Conservation (phyloP, 2,329 filamentous ascomycete species). For the Curvularia eragrostidis region DNA sequence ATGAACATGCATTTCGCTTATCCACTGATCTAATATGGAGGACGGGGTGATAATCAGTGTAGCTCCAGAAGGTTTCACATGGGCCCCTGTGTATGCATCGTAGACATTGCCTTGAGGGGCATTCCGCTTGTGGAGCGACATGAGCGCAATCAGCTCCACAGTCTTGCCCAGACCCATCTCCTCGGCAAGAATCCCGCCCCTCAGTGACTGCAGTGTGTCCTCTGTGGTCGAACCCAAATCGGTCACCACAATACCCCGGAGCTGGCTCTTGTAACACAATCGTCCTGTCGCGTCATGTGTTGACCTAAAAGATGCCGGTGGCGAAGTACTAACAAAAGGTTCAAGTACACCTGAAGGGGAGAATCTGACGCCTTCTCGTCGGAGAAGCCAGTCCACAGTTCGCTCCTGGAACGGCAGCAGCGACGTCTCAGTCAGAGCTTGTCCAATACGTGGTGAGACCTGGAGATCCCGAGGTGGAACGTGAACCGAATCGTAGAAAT, state of each 20-base stretch:
- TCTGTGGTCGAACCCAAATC: slow-evolving; percentile 56
- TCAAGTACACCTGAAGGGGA: slow-evolving; percentile 24
- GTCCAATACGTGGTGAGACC: slow-evolving; percentile 41
- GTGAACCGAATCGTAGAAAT: slow-evolving; percentile 75
- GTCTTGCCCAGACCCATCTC: slow-evolving; percentile 88
- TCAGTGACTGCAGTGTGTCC: slow-evolving; percentile 49
- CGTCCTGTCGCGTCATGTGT: slow-evolving; percentile 57
- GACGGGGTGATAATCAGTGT: slow-evolving; percentile 69
- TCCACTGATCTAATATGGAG: slow-evolving; percentile 69
- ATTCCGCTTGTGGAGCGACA: slow-evolving; percentile 66
- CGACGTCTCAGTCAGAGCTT: slow-evolving; percentile 46
- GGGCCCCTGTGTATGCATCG: slow-evolving; percentile 53
- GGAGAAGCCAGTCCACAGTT: slow-evolving; percentile 73
- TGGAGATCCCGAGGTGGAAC: slow-evolving; percentile 59
- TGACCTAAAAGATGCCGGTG: slow-evolving; percentile 56
- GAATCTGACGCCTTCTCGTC: slow-evolving; percentile 67
- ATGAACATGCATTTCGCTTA: slow-evolving; percentile 64
- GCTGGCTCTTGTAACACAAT: slow-evolving; percentile 64
- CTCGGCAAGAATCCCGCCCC: slow-evolving; percentile 74
- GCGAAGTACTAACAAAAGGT: slow-evolving; percentile 15
- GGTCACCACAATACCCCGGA: slow-evolving; percentile 66
- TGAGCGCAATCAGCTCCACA: slow-evolving; percentile 73
- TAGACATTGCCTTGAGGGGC: slow-evolving; percentile 26
- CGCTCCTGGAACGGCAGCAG: slow-evolving; percentile 77
- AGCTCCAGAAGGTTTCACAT: slow-evolving; percentile 60